Percentiles rank a stretch among this genome's conserved stretches.
Conservation (phyloP, 2,329 filamentous ascomycete species). For the Fusarium domesticum region DNA sequence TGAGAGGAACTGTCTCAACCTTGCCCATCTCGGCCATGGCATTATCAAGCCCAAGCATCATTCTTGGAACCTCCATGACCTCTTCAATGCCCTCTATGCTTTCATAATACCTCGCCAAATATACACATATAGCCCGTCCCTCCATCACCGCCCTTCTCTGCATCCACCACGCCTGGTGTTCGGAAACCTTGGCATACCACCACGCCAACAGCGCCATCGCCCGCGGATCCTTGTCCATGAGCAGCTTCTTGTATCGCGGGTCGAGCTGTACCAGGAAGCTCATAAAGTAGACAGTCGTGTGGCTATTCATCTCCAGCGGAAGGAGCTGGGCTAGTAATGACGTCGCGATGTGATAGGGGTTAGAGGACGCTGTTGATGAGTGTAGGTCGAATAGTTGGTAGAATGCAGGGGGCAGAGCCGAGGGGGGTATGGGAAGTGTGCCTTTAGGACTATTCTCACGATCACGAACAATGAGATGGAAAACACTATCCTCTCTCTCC, state of each 20-base stretch:
- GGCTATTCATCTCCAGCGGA: slow-evolving; percentile 33
- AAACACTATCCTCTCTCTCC: slow-evolving; percentile 45
- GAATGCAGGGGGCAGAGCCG: slow-evolving; percentile 33
- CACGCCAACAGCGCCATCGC: slow-evolving; percentile 55
- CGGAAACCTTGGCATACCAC: slow-evolving; percentile 52
- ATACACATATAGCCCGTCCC: slow-evolving; percentile 48
- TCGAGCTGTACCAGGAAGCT: slow-evolving; percentile 46
- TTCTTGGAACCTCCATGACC: slow-evolving; percentile 18
- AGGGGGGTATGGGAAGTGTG: slow-evolving; percentile 6
- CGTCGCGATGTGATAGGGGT: slow-evolving; percentile 35
- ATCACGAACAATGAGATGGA: slow-evolving; percentile 32
- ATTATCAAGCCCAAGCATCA: slow-evolving; percentile 8
- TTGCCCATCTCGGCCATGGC: not conserved
- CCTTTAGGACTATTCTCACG: slow-evolving; percentile 10
- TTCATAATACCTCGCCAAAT: slow-evolving; percentile 27
- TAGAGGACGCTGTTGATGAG: slow-evolving; percentile 18
- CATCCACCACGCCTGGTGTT: slow-evolving; percentile 46
- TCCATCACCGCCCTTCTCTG: slow-evolving; percentile 45
- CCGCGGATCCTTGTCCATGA: slow-evolving; percentile 49
- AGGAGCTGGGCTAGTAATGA: slow-evolving; percentile 40
- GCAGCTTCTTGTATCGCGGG: slow-evolving; percentile 41
- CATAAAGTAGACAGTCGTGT: slow-evolving; percentile 45
- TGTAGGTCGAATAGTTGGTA: slow-evolving; percentile 29
- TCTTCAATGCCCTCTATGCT: slow-evolving; percentile 12
- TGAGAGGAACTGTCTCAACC: not conserved